phyloP scores from a whole-genome alignment of 2,329 filamentous ascomycete genomes.

The Tympanopsis confertula region DNA sequence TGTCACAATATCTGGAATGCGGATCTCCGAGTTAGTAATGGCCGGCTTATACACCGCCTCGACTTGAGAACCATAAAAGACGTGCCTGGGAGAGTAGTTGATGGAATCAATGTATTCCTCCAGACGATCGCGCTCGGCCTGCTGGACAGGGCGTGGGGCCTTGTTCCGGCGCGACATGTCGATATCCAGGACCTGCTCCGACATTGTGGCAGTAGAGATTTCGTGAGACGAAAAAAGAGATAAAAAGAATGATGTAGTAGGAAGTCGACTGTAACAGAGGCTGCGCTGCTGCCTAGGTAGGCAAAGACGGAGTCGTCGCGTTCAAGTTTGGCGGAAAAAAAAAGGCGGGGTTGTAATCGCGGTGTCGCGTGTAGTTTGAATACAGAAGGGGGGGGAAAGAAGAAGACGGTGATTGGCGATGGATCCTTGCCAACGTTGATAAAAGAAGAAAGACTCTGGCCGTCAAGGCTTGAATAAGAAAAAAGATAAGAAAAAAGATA shows the following conservation, averaged over 20 bases:
- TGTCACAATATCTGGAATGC: conserved; percentile 70
- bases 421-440: too few species aligned
- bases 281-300: too few species aligned
- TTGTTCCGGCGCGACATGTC: conserved; percentile 80
- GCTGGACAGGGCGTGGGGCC: conserved; percentile 67
- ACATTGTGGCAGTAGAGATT: background rate
- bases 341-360: background rate
- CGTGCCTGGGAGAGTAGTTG: conserved; percentile 85
- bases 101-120: conserved; percentile 90
- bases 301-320: background rate
- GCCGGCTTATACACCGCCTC: background rate
- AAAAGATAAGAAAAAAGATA: background rate
- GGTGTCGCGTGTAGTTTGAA: background rate
- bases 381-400: background rate
- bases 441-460: background rate
- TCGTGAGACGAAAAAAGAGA: background rate
- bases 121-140: conserved; percentile 69
- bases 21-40: conserved; percentile 1
- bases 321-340: too few species aligned
- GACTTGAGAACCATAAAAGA: conserved; percentile 5
- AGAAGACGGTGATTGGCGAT: too few species aligned
- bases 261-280: too few species aligned
- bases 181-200: conserved; percentile 38
- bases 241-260: background rate
- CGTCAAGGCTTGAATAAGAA: background rate